Base-by-base conservation (phyloP, 176 grass and related monocot genomes). In the Saccharum spontaneum region DNA sequence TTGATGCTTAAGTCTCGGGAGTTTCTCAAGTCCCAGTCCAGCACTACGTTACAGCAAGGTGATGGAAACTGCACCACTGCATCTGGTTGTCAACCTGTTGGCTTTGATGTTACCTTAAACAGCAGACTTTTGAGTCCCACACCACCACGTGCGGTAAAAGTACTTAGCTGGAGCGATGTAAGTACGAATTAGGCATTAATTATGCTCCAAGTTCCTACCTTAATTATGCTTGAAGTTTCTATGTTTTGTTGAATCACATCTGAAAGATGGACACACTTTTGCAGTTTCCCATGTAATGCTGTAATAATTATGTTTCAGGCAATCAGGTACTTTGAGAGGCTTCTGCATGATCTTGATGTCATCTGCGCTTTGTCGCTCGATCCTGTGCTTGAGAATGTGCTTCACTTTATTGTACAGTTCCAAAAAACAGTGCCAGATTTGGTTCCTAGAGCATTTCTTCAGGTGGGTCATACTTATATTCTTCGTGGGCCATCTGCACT, bases 31-130 rank as follows among this genome's bases (percentile, higher is more conserved):
- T 90, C 89, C 77, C 88, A 71, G 46, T 88, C 84, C 11, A 76
- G 86, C 72, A 74, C 62, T 85, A 87, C 12, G 68, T 36, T 20
- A 72, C 93, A 94, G 87, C 74, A 98, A 89, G 74, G 60, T 46
- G 67, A 85, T 83, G 86, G 85, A 82, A 94, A 76, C 90, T 88
- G 83, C 80, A 98, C 93, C 39, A 98, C 96, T 84, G 96, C 96
- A 72, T 98, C 96, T 65, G 96, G 96, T 75, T 90, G 85, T 76
- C 52, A 28, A 66, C 89, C 96, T 60, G 82, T 98, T 90, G 96
- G 96, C 66, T 98, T 98, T 95, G 96, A 98, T 92, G 80, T 81
- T 71, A 95, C 87, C 43, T 87, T 98, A 80, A 98, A 95, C 75
- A 93, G 79, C 76, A 98, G 80, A 78, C 84, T 94, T 61, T 76